A percentile compares a stretch with the other conserved stretches of the same genome.
These are phyloP conservation scores for Orbilia javanica DNA, from an alignment of 2,329 filamentous ascomycete genomes.

Conservation along the genomic window DNA sequence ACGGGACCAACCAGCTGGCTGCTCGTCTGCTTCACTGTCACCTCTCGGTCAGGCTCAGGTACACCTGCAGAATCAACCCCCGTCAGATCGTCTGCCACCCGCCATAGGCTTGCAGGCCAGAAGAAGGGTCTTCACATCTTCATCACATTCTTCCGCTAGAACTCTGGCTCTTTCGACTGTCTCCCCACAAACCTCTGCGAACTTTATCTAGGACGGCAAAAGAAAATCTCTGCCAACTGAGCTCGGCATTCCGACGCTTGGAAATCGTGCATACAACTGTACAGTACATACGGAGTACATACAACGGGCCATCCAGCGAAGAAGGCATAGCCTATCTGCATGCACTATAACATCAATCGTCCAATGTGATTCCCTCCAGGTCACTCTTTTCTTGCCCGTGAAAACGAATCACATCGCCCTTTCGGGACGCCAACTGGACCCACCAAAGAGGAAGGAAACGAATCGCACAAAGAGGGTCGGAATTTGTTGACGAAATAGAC, in stretches of 20 bases:
- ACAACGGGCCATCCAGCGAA: constrained; percentile 32
- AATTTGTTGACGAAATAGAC: constrained; percentile 30
- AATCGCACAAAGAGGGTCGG: constrained; percentile 32
- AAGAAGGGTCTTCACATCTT: constrained; percentile 35
- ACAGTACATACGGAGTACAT: background rate
- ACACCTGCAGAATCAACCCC: constrained; percentile 55
- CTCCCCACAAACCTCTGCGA: constrained; percentile 50
- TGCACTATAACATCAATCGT: constrained; percentile 53
- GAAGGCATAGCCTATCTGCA: constrained; percentile 55
- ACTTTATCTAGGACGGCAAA: constrained; percentile 31
- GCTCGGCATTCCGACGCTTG: constrained; percentile 52
- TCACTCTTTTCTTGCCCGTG: constrained; percentile 40
- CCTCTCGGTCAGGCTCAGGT: constrained; percentile 47
- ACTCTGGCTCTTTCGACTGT: constrained; percentile 29
- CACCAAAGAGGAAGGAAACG: constrained; percentile 40
- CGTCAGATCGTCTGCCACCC: constrained; percentile 30
- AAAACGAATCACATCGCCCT: constrained; percentile 56
- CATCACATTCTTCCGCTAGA: constrained; percentile 19
- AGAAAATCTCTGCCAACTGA: constrained; percentile 49
- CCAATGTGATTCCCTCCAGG: constrained; percentile 50
- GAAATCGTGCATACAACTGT: constrained; percentile 44
- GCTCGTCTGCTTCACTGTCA: constrained; percentile 48
- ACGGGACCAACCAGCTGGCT: constrained; percentile 54
- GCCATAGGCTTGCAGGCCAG: constrained; percentile 25
- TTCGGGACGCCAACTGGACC: constrained; percentile 24